These are phyloP conservation scores for Colletotrichum chrysophilum DNA, from an alignment of 2,329 filamentous ascomycete species.

Conservation along the genomic window DNA sequence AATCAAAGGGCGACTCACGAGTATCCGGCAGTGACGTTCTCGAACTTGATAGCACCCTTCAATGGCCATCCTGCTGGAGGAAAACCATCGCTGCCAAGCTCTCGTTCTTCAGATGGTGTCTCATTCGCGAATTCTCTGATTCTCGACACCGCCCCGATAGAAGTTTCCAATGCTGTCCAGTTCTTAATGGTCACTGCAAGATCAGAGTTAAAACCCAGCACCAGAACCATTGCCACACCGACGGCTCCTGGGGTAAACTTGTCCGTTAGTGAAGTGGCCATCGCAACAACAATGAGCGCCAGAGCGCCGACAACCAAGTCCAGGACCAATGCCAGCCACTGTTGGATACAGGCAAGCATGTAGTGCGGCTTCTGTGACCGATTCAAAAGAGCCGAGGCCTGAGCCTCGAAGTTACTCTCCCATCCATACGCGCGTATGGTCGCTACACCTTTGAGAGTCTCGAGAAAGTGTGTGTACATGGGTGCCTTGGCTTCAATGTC, in stretches of 20 bases:
- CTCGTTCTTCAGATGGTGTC: slow-evolving; percentile 31
- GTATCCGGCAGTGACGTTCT: slow-evolving; percentile 31
- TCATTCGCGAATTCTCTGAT: background rate
- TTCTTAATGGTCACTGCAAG: background rate
- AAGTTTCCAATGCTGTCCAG: slow-evolving; percentile 26
- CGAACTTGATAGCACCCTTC: slow-evolving; percentile 30
- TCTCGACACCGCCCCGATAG: background rate
- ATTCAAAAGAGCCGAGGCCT: slow-evolving; percentile 29
- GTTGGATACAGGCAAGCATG: slow-evolving; percentile 55
- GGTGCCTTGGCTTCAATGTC: slow-evolving; percentile 35
- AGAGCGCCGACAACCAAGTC: slow-evolving; percentile 56
- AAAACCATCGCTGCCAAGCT: background rate
- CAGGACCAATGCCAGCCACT: slow-evolving; percentile 57
- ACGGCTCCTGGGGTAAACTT: slow-evolving; percentile 30
- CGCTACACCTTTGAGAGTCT: slow-evolving; percentile 27
- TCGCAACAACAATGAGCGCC: slow-evolving; percentile 33
- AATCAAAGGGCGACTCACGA: slow-evolving; percentile 3
- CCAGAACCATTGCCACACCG: slow-evolving; percentile 18
- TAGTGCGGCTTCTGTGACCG: slow-evolving; percentile 58
- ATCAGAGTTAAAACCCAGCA: background rate
- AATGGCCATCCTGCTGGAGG: slow-evolving; percentile 30
- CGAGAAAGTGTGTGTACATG: slow-evolving; percentile 31
- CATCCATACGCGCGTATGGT: slow-evolving; percentile 41
- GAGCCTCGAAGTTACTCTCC: slow-evolving; percentile 24
- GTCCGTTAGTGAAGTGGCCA: slow-evolving; percentile 20